Conservation (phyloP, 768 basidiomycete genomes). For the Daedaleopsis sinensis region DNA sequence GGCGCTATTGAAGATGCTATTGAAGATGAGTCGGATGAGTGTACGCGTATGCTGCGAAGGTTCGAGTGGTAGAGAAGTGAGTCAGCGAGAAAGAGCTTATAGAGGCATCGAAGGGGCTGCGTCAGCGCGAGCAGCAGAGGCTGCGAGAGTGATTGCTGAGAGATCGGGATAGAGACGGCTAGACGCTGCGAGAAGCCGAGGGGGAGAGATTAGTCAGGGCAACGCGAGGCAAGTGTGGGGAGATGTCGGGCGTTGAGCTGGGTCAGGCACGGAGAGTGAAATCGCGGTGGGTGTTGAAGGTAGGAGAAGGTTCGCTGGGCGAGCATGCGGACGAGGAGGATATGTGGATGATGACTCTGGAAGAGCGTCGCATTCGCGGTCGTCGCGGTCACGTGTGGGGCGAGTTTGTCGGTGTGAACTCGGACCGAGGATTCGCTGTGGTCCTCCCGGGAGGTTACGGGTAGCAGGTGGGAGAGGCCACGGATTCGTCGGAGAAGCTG, state of each 20-base stretch:
- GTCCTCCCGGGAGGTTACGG: slow-evolving; percentile 6
- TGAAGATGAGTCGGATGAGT: neutral
- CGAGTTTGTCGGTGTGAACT: slow-evolving; percentile 10
- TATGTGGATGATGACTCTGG: neutral
- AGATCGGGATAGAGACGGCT: slow-evolving; percentile 1
- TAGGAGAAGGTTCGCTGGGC: slow-evolving; percentile 6
- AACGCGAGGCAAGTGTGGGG: neutral
- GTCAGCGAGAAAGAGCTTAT: neutral
- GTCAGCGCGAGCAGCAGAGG: slow-evolving; percentile 1
- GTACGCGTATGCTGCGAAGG: neutral
- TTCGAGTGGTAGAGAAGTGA: neutral
- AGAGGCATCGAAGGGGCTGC: neutral
- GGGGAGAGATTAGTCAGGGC: slow-evolving; percentile 6
- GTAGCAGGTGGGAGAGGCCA: neutral
- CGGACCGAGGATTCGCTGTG: slow-evolving; percentile 12
- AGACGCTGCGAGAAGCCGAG: slow-evolving; percentile 5
- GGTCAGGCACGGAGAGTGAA: neutral
- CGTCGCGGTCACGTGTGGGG: slow-evolving; percentile 12
- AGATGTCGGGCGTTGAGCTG: neutral
- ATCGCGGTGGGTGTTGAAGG: neutral
- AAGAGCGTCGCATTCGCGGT: slow-evolving; percentile 1
- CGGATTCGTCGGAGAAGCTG: slow-evolving; percentile 7
- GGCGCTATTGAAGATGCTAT: neutral
- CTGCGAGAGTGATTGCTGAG: neutral
- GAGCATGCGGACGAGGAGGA: neutral